Base-by-base conservation (phyloP, 225 moss, liverwort and hornwort species). In the Polytrichum formosum region DNA sequence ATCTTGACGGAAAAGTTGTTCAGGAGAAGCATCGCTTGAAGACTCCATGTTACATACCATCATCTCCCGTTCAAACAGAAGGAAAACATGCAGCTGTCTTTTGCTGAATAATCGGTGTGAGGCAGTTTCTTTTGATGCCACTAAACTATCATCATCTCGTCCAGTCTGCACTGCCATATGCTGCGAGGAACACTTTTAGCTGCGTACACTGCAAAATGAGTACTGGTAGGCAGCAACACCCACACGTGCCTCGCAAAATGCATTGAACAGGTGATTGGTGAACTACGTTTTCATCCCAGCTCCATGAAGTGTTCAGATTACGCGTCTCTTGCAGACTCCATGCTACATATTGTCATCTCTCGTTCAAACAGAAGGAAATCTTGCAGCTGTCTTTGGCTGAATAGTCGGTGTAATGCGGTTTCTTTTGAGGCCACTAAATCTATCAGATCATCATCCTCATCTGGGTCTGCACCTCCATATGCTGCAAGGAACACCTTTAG, bases 301-400 rank as follows among this genome's bases (percentile, higher is more conserved):
- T 83, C 89, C 86, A 92, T 20, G 91, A 46, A 46, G 46, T 16
- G 4, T 46, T 46, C 46, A 46, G 46, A 46, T 46, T 16, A 46
- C 3, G 81, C 84, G 61, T 88, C 84, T 75, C 84, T 79, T 53
- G 68, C 37, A 54, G 82, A 84, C 71, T 88, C 88, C 88, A 88
- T 84, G 79, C 77, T 82, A 75, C 88, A 84, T 26, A 88, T 82
- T 46, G 88, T 82, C 77, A 88, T 79, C 71, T 88, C 84, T 75
- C 84, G 75, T 75, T 88, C 84, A 75, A 88, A 69, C n/a, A 88
- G 71, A 63, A 88, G 84, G 68, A 88, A 84, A 31, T 84, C 82
- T 73, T 97, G 93, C 66, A 97, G 75, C 72, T 97, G 96, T 71
- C 91, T 91, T 70, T 94, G 92, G 78, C 96, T 97, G 77, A 97